Evolutionary conservation across 306 rosid species (phyloP), one percentile per base, ranked within the genome.

Genomic region (Cyclanthera cordifolia): DNA sequence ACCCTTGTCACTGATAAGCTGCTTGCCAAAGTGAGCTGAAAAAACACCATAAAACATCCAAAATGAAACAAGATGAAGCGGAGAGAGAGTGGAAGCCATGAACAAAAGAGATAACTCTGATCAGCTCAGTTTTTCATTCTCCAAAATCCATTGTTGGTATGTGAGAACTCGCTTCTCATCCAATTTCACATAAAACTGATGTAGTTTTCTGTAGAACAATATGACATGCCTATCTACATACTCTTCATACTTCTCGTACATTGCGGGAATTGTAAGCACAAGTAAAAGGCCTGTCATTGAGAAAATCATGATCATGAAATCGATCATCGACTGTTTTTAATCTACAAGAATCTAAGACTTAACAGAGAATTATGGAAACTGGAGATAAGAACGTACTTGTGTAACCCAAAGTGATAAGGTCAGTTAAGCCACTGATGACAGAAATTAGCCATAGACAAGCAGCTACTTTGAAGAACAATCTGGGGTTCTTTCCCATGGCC

Each of bases 381-480:
- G 17, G 60, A 65, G 41, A 58, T 32, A 53, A 49, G 46, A 71
- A 81, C 99, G 85, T 80, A 94, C 99, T 69, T 61, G 81, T 80
- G 79, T 88, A 94, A 71, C 81, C 75, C 77, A 90, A 82, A 69
- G 97, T 94, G 53, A 83, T 84, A 65, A 94, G 81, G 85, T 94
- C 97, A 66, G 97, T 86, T 59, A 88, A 76, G 83, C 91, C 83
- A 45, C 95, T 96, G 75, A 90, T 76, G 76, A 90, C 28, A 15
- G 89, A 82, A 54, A 86, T 82, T 55, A 94, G 66, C 74, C 74
- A 79, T 19, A 90, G 88, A 77, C 19, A 88, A 54, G 81, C 88
- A 48, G 96, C 91, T 67, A 88, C 99, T 81, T 85, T 94, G 77
- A 94, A 84, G 76, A 94, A 94, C 81, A 81, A 63, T 70, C 64